Evolutionary conservation across 176 grass and related monocot genomes (phyloP), one percentile per base, ranked within the genome.

Genomic region (Ampelocalamus luodianensis): DNA sequence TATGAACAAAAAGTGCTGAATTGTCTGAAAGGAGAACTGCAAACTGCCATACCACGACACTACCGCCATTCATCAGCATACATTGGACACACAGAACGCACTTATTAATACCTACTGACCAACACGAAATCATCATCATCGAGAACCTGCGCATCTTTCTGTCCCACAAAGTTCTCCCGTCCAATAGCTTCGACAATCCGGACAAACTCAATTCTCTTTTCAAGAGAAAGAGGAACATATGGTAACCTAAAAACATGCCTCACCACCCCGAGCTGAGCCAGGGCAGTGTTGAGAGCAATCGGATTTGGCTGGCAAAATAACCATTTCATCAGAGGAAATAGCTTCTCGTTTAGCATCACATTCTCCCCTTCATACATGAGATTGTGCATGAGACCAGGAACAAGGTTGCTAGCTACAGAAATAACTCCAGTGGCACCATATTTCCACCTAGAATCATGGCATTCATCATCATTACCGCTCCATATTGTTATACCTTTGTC

Each of bases 361-460:
- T 93, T 90, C 91, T 95, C 87, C 17, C 89, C 93, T 87, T 82
- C 72, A 62, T 92, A 92, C 80, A 95, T 91, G 36, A 95, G 83
- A 46, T 66, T 79, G 38, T 76, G 89, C 89, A 98, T 92, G 62
- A 98, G 78, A 58, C 89, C 72, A 24, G 91, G 93, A 83, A 98
- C 79, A 89, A 98, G 93, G 87, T 95, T 98, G 68, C 90, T 93
- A 15, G 91, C 63, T 12, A 98, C 83, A 83, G 90, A 98, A 76
- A 93, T 91, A 32, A 93, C 95, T 68, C 95, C 93, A 51, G 87
- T 89, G 8, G 91, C 95, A 5, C 93, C 85, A 64, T 80, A 87
- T 46, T 83, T 74, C 92, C 91, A 93, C 71, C 91, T 95, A 38
- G 95, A 88, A 90, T 98, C 95, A 51, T 95, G 92, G 10, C 93